Evolutionary conservation across 306 rosid species (phyloP).

Genomic region (Gynostemma pentaphyllum): DNA sequence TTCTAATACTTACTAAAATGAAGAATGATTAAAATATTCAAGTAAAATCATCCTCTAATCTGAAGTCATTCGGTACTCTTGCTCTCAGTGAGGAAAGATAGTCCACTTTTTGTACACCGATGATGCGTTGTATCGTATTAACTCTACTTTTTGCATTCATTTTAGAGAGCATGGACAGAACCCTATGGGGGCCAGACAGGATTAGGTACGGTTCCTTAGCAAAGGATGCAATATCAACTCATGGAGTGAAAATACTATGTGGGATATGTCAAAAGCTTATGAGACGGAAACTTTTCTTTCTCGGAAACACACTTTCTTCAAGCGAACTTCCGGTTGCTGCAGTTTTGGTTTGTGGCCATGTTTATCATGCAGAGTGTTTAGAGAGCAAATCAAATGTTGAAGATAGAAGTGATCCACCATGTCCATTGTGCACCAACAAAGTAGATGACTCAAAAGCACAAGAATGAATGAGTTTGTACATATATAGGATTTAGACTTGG

Average conservation of each 20-base stretch:
- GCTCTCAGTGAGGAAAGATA: background rate
- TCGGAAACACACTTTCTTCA: conserved; percentile 34
- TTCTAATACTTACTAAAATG: background rate
- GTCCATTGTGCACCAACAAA: conserved; percentile 46
- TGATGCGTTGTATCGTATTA: background rate
- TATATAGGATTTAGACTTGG: conserved; percentile 3
- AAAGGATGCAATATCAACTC: conserved; percentile 31
- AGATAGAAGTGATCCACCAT: conserved; percentile 57
- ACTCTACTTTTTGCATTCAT: background rate
- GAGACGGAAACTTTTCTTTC: conserved; percentile 35
- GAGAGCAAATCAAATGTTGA: conserved; percentile 48
- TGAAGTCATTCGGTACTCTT: background rate
- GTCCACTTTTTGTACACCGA: background rate
- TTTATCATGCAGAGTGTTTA: conserved; percentile 79
- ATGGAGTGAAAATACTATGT: conserved; percentile 43
- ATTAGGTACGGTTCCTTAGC: conserved; percentile 40
- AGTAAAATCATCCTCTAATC: background rate
- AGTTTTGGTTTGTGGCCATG: conserved; percentile 78
- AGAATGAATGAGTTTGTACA: conserved; percentile 14
- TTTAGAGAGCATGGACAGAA: conserved; percentile 40
- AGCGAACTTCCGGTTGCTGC: conserved; percentile 61
- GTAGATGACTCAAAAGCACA: conserved; percentile 21
- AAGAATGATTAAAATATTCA: background rate
- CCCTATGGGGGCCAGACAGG: conserved; percentile 52
- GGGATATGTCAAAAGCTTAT: conserved; percentile 62